A percentile compares a stretch with the other conserved stretches of the same genome.
Evolutionary conservation across 768 basidiomycete genomes (phyloP).

Genomic region (Suillus placidus): DNA sequence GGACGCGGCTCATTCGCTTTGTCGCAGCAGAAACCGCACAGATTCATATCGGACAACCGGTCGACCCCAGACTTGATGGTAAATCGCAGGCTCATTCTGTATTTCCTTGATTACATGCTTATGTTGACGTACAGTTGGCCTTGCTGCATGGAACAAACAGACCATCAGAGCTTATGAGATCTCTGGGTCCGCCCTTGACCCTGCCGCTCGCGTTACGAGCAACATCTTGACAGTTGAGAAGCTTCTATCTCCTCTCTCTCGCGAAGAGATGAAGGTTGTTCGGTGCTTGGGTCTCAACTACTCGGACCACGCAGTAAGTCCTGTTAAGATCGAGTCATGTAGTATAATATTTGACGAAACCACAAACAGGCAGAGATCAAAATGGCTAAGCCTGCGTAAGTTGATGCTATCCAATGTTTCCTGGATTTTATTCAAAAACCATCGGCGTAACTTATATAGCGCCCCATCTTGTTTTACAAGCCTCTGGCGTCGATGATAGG

Average conservation of each 20-base stretch:
- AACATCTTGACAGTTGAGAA: conserved; percentile 70
- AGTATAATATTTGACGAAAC: background rate
- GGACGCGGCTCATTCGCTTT: conserved; percentile 84
- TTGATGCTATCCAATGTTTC: conserved; percentile 8
- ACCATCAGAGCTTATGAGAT: conserved; percentile 74
- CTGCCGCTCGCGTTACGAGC: conserved; percentile 62
- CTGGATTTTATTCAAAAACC: background rate
- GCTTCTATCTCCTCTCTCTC: conserved; percentile 69
- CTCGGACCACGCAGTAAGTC: conserved; percentile 74
- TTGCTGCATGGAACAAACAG: conserved; percentile 52
- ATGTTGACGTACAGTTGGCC: conserved; percentile 52
- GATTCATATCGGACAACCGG: conserved; percentile 78
- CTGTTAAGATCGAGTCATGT: background rate
- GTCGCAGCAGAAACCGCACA: conserved; percentile 72
- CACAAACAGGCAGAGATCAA: conserved; percentile 62
- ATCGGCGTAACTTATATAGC: conserved; percentile 33
- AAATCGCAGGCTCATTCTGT: conserved; percentile 14
- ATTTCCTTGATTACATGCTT: background rate
- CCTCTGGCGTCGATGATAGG: conserved; percentile 71
- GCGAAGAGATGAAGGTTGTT: conserved; percentile 67
- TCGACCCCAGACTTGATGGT: conserved; percentile 70
- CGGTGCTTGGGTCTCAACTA: conserved; percentile 84
- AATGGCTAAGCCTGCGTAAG: conserved; percentile 63
- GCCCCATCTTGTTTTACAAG: conserved; percentile 79
- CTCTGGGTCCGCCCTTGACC: conserved; percentile 67